Conservation (phyloP, 768 basidiomycete genomes). For the Termitomyces sp. region DNA sequence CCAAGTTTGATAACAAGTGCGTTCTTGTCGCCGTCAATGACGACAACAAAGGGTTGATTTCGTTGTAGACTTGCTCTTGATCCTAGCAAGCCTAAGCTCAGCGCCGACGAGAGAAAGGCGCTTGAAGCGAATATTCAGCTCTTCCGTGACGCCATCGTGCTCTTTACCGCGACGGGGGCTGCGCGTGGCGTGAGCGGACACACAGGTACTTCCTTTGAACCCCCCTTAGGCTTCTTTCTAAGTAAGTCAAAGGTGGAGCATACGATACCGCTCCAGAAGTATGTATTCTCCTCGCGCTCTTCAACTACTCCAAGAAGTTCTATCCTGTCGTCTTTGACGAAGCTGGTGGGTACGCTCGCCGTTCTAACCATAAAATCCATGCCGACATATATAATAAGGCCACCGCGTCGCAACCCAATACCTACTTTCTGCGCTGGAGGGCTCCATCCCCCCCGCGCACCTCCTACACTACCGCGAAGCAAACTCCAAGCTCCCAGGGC, state of each 20-base stretch:
- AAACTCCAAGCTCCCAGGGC: constrained; percentile 83
- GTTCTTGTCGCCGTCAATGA: constrained; percentile 2
- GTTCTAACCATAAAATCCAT: not conserved
- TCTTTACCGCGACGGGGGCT: constrained; percentile 84
- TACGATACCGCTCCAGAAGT: constrained; percentile 85
- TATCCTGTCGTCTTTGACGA: constrained; percentile 76
- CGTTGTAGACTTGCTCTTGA: constrained; percentile 63
- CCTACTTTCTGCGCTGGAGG: constrained; percentile 75
- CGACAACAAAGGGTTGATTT: not conserved
- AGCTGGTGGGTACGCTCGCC: constrained; percentile 52
- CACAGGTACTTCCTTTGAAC: constrained; percentile 42
- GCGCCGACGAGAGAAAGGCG: constrained; percentile 54
- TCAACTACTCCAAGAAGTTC: constrained; percentile 61
- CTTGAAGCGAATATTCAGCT: constrained; percentile 74
- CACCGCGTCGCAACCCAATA: constrained; percentile 92
- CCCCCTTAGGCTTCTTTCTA: not conserved
- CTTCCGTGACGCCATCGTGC: constrained; percentile 79
- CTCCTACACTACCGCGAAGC: constrained; percentile 85
- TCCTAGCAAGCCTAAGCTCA: constrained; percentile 59
- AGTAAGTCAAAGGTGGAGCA: constrained; percentile 43
- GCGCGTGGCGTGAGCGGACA: constrained; percentile 87
- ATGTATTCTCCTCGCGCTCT: constrained; percentile 70
- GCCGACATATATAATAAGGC: constrained; percentile 38
- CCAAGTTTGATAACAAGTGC: constrained; percentile 65
- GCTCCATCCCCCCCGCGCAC: constrained; percentile 66